Conservation (phyloP, 768 basidiomycete genomes). For the Leccinum broughii region DNA sequence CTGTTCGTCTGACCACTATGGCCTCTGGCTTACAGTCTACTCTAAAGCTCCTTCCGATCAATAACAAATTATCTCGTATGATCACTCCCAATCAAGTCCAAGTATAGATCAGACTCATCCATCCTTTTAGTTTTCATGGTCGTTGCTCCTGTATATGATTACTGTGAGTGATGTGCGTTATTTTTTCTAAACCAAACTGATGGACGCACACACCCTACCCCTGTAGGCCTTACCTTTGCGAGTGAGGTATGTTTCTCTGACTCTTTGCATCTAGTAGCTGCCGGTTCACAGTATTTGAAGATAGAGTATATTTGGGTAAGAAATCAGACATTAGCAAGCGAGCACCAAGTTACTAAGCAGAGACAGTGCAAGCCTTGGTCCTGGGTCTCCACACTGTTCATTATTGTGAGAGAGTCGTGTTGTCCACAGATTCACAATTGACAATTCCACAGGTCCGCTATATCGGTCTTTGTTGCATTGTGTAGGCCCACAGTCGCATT, state of each 20-base stretch:
- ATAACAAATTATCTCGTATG: not conserved
- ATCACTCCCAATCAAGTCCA: not conserved
- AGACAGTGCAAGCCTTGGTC: slow-evolving; percentile 7
- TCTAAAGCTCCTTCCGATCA: not conserved
- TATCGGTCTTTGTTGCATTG: not conserved
- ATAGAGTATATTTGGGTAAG: slow-evolving; percentile 22
- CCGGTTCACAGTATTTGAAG: not conserved
- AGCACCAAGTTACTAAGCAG: not conserved
- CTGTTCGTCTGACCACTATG: not conserved
- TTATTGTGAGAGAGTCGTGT: slow-evolving; percentile 2
- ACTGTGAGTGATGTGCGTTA: not conserved
- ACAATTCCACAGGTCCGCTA: slow-evolving; percentile 2
- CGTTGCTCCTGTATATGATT: not conserved
- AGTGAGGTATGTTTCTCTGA: slow-evolving; percentile 2
- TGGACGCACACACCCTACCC: not conserved
- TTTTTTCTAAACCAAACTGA: not conserved
- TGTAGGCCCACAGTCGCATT: not conserved
- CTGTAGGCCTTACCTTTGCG: slow-evolving; percentile 10
- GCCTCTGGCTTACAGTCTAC: not conserved
- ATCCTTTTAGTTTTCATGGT: not conserved
- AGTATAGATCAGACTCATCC: not conserved
- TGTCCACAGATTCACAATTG: not conserved
- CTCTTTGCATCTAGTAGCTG: not conserved
- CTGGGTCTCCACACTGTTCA: slow-evolving; percentile 11
- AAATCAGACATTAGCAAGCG: not conserved